Percentiles rank a stretch among this genome's conserved stretches.
phyloP scores from a whole-genome alignment of 768 basidiomycete genomes.

The Leccinum obscurum region DNA sequence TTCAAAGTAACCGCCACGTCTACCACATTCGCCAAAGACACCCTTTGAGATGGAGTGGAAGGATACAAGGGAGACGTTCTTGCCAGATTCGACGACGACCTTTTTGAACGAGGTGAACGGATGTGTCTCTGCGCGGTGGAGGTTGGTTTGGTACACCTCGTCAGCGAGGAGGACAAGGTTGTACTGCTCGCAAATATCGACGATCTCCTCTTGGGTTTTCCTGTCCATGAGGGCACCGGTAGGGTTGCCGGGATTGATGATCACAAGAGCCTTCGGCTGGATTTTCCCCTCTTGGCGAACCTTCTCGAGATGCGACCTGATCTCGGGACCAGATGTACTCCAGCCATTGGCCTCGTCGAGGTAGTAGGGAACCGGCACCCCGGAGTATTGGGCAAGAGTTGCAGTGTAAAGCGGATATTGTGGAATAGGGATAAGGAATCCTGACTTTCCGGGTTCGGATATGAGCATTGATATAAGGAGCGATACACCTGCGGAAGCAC shows the following conservation, averaged over 20 bases:
- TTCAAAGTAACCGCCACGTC: slow-evolving; percentile 98
- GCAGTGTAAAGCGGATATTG: slow-evolving; percentile 99
- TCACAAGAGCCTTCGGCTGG: slow-evolving; percentile 79
- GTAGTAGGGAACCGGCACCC: slow-evolving; percentile 84
- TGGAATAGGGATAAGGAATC: slow-evolving; percentile 93
- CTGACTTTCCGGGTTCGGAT: slow-evolving; percentile 55
- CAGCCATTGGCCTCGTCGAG: slow-evolving; percentile 82
- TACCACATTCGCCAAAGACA: slow-evolving; percentile 92
- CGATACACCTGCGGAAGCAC: slow-evolving; percentile 93
- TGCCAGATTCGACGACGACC: slow-evolving; percentile 66
- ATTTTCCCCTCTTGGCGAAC: slow-evolving; percentile 58
- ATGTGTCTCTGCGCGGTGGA: slow-evolving; percentile 65
- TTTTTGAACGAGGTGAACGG: slow-evolving; percentile 96
- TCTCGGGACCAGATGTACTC: slow-evolving; percentile 72
- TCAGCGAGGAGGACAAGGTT: slow-evolving; percentile 90
- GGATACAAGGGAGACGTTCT: slow-evolving; percentile 75
- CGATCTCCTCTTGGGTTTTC: slow-evolving; percentile 68
- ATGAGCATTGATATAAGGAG: slow-evolving; percentile 82
- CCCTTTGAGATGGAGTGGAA: slow-evolving; percentile 99
- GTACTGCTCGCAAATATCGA: slow-evolving; percentile 84
- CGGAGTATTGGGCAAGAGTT: slow-evolving; percentile 81
- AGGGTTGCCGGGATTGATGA: slow-evolving; percentile 99
- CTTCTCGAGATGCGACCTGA: slow-evolving; percentile 65
- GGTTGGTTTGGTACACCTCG: slow-evolving; percentile 97
- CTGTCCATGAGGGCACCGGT: slow-evolving; percentile 84